A percentile compares a stretch with the other conserved stretches of the same genome.
These are phyloP conservation scores for Claviceps digitariae DNA, from an alignment of 2,329 filamentous ascomycete species.

Conservation along the genomic window DNA sequence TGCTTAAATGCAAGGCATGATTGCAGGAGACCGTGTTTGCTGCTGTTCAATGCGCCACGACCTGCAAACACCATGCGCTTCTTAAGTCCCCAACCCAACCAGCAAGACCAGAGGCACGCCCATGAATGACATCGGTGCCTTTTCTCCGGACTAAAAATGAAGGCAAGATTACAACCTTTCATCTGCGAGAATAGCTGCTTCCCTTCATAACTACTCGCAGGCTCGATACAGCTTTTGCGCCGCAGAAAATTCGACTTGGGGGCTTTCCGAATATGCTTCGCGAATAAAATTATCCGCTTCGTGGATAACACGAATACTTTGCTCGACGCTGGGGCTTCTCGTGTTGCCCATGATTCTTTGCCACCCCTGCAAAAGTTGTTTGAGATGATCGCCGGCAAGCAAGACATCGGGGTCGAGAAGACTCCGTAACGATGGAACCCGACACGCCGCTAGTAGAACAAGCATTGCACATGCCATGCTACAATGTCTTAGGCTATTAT, in stretches of 20 bases:
- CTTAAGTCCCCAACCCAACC: too few relatives aligned
- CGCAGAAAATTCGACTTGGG: neutral
- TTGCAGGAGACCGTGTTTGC: neutral
- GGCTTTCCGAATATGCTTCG: constrained; percentile 15
- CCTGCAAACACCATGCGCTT: too few relatives aligned
- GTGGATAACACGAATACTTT: constrained; percentile 31
- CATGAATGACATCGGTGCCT: too few relatives aligned
- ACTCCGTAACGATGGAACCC: constrained; percentile 22
- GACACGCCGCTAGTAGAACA: constrained; percentile 30
- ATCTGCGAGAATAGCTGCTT: neutral
- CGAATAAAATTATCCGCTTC: constrained; percentile 29
- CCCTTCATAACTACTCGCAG: constrained; percentile 1
- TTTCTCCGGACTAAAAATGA: too few relatives aligned
- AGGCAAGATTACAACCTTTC: neutral
- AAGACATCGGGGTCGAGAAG: constrained; percentile 26
- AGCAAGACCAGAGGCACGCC: too few relatives aligned
- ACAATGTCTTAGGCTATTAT: neutral
- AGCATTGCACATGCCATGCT: constrained; percentile 38
- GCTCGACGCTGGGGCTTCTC: constrained; percentile 31
- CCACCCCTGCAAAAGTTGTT: constrained; percentile 27
- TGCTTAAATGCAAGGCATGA: too few relatives aligned
- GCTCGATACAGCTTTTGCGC: neutral
- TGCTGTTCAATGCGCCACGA: neutral
- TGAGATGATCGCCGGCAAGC: constrained; percentile 27
- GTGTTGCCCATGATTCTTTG: constrained; percentile 23